These are phyloP conservation scores for Simmondsia chinensis DNA, from an alignment of 148 eudicot genomes.

Conservation along the genomic window DNA sequence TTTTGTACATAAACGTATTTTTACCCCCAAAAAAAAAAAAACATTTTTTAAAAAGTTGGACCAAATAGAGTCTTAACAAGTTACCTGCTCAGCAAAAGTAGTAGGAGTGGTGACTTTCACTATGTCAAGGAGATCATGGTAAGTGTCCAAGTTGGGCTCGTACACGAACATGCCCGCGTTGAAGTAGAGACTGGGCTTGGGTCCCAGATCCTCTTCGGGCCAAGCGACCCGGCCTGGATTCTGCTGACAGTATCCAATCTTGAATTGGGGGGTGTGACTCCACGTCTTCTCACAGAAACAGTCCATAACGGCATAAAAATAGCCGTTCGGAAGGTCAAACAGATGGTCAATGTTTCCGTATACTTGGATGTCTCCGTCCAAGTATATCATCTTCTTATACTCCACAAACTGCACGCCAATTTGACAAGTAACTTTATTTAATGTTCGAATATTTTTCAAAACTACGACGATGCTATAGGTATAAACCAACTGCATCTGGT, in stretches of 20 bases:
- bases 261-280: conserved; percentile 38
- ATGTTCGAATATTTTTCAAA: too few species aligned
- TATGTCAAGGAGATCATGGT: conserved; percentile 27
- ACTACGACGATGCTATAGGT: too few species aligned
- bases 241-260: conserved; percentile 50
- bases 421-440: too few species aligned
- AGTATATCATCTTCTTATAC: conserved; percentile 49
- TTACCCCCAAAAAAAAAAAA: too few species aligned
- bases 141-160: conserved; percentile 35
- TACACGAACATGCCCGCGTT: conserved; percentile 50
- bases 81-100: conserved; percentile 39
- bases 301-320: conserved; percentile 51
- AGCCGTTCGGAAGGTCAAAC: conserved; percentile 39
- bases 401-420: conserved; percentile 45
- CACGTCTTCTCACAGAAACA: conserved; percentile 51
- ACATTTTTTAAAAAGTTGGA: too few species aligned
- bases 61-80: too few species aligned
- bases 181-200: conserved; percentile 38
- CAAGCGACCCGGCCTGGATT: conserved; percentile 29
- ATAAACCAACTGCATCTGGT: too few species aligned
- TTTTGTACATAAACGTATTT: too few species aligned
- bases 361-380: conserved; percentile 62
- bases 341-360: conserved; percentile 48
- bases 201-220: conserved; percentile 20
- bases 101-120: conserved; percentile 37